Evolutionary conservation across 1,284 basidiomycete genomes (phyloP).

Genomic region (Xerocomus nothofagi): DNA sequence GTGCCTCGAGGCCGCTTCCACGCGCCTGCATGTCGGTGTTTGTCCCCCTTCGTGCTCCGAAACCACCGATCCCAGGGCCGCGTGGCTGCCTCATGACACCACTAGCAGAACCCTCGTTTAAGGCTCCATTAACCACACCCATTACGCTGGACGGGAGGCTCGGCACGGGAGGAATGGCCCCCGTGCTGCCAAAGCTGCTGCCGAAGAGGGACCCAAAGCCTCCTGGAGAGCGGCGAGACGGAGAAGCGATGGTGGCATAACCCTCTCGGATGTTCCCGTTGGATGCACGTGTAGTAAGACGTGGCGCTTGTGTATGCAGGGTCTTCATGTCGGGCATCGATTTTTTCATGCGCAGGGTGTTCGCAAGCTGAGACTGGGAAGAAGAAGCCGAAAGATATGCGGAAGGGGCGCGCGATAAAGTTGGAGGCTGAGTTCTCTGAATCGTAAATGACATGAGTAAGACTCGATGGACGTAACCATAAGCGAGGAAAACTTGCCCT

Average conservation of each 20-base stretch:
- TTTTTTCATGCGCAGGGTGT: slow-evolving; percentile 83
- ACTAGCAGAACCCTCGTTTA: slow-evolving; percentile 43
- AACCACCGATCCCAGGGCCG: slow-evolving; percentile 72
- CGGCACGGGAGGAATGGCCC: slow-evolving; percentile 74
- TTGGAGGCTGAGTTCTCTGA: slow-evolving; percentile 49
- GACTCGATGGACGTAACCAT: slow-evolving; percentile 14
- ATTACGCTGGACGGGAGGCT: slow-evolving; percentile 62
- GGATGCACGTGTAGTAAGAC: slow-evolving; percentile 79
- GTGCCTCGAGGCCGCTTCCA: slow-evolving; percentile 68
- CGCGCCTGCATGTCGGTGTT: slow-evolving; percentile 55
- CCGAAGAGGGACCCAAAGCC: slow-evolving; percentile 70
- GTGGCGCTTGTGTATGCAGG: slow-evolving; percentile 76
- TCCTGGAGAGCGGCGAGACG: slow-evolving; percentile 70
- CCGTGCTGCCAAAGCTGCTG: slow-evolving; percentile 36
- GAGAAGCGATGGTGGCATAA: slow-evolving; percentile 85
- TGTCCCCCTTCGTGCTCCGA: slow-evolving; percentile 58
- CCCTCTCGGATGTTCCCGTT: slow-evolving; percentile 90
- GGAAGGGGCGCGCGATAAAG: slow-evolving; percentile 72
- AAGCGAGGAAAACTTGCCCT: slow-evolving; percentile 50
- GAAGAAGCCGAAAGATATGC: slow-evolving; percentile 63
- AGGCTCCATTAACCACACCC: slow-evolving; percentile 41
- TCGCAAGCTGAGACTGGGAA: slow-evolving; percentile 46
- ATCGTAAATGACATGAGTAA: slow-evolving; percentile 21
- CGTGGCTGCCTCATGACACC: slow-evolving; percentile 79
- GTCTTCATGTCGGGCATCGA: slow-evolving; percentile 94